phyloP scores from a whole-genome alignment of 305 asterid genomes.

The Ajuga reptans region DNA sequence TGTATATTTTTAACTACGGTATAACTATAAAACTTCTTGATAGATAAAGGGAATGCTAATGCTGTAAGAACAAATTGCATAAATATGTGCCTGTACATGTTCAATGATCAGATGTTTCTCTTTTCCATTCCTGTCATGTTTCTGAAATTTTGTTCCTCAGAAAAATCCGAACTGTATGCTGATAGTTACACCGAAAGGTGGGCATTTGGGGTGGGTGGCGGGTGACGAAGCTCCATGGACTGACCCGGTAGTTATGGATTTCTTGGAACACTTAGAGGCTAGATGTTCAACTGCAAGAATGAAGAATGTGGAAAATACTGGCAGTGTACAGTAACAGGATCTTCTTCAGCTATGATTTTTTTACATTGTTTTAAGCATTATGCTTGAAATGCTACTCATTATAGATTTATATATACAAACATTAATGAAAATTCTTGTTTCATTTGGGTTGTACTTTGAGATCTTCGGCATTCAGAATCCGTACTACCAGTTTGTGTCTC shows the following conservation, averaged over 20 bases:
- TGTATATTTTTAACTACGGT: not conserved
- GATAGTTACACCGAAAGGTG: constrained; percentile 88
- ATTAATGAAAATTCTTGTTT: not conserved
- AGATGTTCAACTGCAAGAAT: constrained; percentile 18
- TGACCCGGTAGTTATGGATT: constrained; percentile 82
- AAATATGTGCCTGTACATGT: not conserved
- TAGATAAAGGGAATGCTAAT: not conserved
- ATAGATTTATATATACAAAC: not conserved
- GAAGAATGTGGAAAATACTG: constrained; percentile 4
- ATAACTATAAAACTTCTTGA: no score
- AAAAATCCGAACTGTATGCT: constrained; percentile 70
- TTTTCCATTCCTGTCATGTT: not conserved
- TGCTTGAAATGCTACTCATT: not conserved
- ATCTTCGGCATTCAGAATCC: no score
- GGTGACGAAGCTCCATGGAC: constrained; percentile 91
- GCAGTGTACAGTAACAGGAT: not conserved
- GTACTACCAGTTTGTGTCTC: no score
- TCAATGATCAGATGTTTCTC: not conserved
- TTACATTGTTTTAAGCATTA: not conserved
- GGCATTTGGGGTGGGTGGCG: constrained; percentile 96
- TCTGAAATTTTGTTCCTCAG: constrained; percentile 30
- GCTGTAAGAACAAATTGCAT: not conserved
- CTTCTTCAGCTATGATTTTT: constrained; percentile 26
- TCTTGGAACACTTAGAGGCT: constrained; percentile 54
- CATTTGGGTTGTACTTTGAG: no score